Conservation (phyloP, 2,329 filamentous ascomycete species). For the Epichloe glyceriae region DNA sequence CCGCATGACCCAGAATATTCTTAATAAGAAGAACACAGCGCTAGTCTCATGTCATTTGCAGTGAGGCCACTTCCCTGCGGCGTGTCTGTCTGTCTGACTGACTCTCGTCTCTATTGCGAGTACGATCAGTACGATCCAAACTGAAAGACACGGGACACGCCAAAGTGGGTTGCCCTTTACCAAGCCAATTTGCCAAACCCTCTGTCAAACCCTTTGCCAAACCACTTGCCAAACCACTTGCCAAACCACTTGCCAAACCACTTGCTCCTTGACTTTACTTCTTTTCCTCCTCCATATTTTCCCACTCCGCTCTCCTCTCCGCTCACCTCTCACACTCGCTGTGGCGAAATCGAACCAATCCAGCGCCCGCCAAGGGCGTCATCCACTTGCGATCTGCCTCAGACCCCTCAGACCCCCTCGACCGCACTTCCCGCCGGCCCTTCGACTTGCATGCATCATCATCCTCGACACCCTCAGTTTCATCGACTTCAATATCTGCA, state of each 20-base stretch:
- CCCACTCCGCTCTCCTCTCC: not conserved
- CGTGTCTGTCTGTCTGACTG: too few species aligned
- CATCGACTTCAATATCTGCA: not conserved
- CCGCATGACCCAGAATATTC: too few species aligned
- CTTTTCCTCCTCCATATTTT: not conserved
- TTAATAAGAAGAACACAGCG: not conserved
- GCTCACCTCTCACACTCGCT: not conserved
- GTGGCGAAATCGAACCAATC: conserved; percentile 5
- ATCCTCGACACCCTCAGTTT: not conserved
- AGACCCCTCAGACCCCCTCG: not conserved
- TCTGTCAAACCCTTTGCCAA: too few species aligned
- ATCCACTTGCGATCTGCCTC: conserved; percentile 1
- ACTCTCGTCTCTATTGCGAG: too few species aligned
- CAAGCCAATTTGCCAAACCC: too few species aligned
- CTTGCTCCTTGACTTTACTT: not conserved
- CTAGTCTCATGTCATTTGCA: not conserved
- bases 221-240: too few species aligned
- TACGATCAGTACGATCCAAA: too few species aligned
- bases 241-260: too few species aligned
- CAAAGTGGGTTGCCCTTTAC: too few species aligned
- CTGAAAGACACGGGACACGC: too few species aligned
- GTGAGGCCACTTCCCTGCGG: not conserved
- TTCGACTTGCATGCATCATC: not conserved
- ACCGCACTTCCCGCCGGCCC: not conserved
- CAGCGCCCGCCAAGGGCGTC: not conserved